Evolutionary conservation across 164 flowering plant genomes (phyloP).

Genomic region (Vitis riparia): DNA sequence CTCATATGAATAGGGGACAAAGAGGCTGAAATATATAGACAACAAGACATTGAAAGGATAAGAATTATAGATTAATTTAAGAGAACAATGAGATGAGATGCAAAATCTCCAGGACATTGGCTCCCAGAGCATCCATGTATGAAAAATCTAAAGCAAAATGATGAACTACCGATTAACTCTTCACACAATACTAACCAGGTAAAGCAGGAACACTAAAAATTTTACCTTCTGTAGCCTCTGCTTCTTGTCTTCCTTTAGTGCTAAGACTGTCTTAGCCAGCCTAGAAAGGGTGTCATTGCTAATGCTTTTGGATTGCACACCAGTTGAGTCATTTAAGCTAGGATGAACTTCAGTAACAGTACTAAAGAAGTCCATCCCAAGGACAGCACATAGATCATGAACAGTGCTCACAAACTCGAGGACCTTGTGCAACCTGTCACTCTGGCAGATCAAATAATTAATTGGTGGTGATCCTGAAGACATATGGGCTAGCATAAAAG

Average conservation of each 20-base stretch:
- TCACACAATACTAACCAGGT: too few relatives aligned
- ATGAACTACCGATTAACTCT: too few relatives aligned
- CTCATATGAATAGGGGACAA: not conserved
- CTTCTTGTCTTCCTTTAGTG: slow-evolving; percentile 81
- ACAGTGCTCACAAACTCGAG: slow-evolving; percentile 91
- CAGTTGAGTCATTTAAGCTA: slow-evolving; percentile 76
- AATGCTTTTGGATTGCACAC: slow-evolving; percentile 88
- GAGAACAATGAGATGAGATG: too few relatives aligned
- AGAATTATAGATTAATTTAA: too few relatives aligned
- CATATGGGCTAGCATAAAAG: not conserved
- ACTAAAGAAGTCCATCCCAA: slow-evolving; percentile 87
- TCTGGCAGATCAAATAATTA: slow-evolving; percentile 44
- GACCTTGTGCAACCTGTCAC: slow-evolving; percentile 88
- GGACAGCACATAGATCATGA: slow-evolving; percentile 91
- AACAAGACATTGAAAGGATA: too few relatives aligned
- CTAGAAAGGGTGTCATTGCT: slow-evolving; percentile 80
- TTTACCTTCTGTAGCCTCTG: slow-evolving; percentile 81
- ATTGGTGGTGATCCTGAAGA: too few relatives aligned
- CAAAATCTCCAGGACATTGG: too few relatives aligned
- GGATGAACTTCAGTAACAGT: slow-evolving; percentile 94
- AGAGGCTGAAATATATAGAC: not conserved
- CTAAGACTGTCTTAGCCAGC: slow-evolving; percentile 74
- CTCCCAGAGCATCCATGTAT: too few relatives aligned
- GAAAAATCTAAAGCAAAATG: too few relatives aligned
- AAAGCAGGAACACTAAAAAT: not conserved